Percentiles rank a stretch among this genome's conserved stretches.
Evolutionary conservation across 805 yeast species (phyloP).

Genomic region (Candida pseudofarinosa): DNA sequence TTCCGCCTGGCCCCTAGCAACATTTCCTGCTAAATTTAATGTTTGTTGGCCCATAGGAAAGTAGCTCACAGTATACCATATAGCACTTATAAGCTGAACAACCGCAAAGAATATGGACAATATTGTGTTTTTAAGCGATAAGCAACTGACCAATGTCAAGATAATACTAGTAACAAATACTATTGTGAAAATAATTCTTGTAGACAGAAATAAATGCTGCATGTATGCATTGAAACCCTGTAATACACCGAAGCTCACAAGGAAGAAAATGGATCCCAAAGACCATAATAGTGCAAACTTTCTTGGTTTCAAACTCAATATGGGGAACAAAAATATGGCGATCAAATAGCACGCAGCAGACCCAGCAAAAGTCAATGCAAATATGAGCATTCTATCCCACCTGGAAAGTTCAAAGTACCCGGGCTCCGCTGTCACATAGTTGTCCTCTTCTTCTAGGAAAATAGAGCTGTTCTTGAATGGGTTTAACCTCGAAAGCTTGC

Average conservation of each 20-base stretch:
- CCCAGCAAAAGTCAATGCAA: conserved; percentile 42
- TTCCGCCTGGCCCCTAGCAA: conserved; percentile 42
- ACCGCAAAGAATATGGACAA: conserved; percentile 39
- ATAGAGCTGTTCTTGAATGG: conserved; percentile 37
- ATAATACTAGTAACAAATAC: conserved; percentile 36
- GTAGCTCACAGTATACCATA: conserved; percentile 46
- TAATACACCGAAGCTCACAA: conserved; percentile 43
- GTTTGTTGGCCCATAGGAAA: conserved; percentile 47
- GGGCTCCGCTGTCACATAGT: conserved; percentile 41
- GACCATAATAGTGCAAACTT: conserved; percentile 48
- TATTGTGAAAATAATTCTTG: conserved; percentile 36
- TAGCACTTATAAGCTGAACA: conserved; percentile 36
- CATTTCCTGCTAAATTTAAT: conserved; percentile 36
- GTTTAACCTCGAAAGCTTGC: conserved; percentile 32
- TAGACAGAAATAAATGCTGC: conserved; percentile 39
- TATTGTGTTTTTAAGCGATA: conserved; percentile 33
- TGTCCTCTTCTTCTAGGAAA: conserved; percentile 39
- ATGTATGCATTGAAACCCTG: conserved; percentile 40
- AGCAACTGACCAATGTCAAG: conserved; percentile 35
- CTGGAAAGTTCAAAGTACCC: conserved; percentile 41
- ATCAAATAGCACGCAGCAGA: conserved; percentile 38
- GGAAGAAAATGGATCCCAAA: conserved; percentile 41
- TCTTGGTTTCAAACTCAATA: conserved; percentile 38
- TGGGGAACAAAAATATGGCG: conserved; percentile 41
- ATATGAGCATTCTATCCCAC: conserved; percentile 46